These are phyloP conservation scores for Ephemerocybe angulata DNA, from an alignment of 768 basidiomycete species.

Conservation along the genomic window DNA sequence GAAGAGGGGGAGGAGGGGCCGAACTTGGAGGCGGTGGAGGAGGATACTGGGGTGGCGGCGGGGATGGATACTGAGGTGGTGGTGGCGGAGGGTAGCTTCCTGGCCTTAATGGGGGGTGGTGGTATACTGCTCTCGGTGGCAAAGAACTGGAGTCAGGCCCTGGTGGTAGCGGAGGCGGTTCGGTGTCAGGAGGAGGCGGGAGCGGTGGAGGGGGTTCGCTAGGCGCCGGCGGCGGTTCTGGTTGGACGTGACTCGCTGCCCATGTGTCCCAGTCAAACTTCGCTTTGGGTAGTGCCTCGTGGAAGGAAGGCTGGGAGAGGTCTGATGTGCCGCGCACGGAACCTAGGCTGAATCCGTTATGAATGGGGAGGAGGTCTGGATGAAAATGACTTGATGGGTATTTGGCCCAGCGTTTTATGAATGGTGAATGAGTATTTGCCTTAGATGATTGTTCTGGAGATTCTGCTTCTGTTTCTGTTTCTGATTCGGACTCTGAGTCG, in stretches of 20 bases:
- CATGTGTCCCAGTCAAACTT: neutral
- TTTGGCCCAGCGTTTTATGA: constrained; percentile 51
- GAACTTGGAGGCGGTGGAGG: constrained; percentile 9
- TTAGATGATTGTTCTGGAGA: neutral
- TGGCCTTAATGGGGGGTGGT: too few relatives aligned
- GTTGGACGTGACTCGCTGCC: constrained; percentile 10
- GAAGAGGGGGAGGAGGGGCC: constrained; percentile 13
- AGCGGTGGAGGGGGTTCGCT: constrained; percentile 14
- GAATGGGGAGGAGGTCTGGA: constrained; percentile 51
- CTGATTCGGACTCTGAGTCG: neutral
- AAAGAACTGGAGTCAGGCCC: constrained; percentile 22
- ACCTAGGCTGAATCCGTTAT: constrained; percentile 39
- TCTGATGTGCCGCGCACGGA: constrained; percentile 18
- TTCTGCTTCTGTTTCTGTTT: neutral
- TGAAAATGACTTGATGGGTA: constrained; percentile 62
- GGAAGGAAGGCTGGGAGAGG: constrained; percentile 21
- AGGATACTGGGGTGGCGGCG: constrained; percentile 4
- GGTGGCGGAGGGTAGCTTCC: too few relatives aligned
- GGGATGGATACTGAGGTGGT: constrained; percentile 8
- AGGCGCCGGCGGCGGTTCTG: constrained; percentile 18
- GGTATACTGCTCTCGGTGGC: too few relatives aligned
- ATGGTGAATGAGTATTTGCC: neutral
- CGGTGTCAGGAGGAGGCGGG: constrained; percentile 27
- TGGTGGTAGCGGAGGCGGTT: constrained; percentile 36
- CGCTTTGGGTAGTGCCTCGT: constrained; percentile 26